Evolutionary conservation across 805 yeast genomes (phyloP), one percentile per base, ranked within the genome.

Genomic region (Wickerhamiella sergipiensis): DNA sequence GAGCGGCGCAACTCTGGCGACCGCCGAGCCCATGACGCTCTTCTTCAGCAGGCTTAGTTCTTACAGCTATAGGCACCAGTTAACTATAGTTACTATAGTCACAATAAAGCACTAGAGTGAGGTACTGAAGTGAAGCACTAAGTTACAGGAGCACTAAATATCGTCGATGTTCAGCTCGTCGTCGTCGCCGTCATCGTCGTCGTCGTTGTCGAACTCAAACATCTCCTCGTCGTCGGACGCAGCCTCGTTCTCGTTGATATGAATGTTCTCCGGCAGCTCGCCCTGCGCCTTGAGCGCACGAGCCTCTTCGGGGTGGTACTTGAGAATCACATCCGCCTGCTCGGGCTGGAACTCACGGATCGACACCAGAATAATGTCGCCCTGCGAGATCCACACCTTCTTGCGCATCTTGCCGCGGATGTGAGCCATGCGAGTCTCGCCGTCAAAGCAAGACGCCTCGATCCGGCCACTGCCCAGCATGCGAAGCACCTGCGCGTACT

Each of bases 311-410:
- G 96, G 83, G 69, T 85, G 87, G 72, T 83, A 92, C 72, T 92
- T 92, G 70, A 90, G 94, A 52, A 92, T 90, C 60, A 92, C 97
- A 68, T 92, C 99, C 75, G 97, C 92, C 69, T 85, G 95, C 56
- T 86, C 95, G 64, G 90, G 97, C 72, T 92, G 97, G 80, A 92
- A 92, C 65, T 92, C 99, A 77, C 99, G 88, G 62, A 92, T 79
- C 7, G 96, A 89, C 46, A 90, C 92, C 65, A 92, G 75, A 60
- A 92, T 87, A 62, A 92, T 92, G 68, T 92, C 99, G 74, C 98
- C 98, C 70, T 88, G 97, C 46, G 85, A 85, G 87, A 92, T 89
- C 99, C 99, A 92, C 55, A 92, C 98, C 79, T 90, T 92, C 83
- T 92, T 92, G 79, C 99, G 85, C 73, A 92, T 79, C 68, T 92